Evolutionary conservation across 2,329 filamentous ascomycete genomes (phyloP), one percentile per base, ranked within the genome.

Genomic region (Parafenestella ontariensis): DNA sequence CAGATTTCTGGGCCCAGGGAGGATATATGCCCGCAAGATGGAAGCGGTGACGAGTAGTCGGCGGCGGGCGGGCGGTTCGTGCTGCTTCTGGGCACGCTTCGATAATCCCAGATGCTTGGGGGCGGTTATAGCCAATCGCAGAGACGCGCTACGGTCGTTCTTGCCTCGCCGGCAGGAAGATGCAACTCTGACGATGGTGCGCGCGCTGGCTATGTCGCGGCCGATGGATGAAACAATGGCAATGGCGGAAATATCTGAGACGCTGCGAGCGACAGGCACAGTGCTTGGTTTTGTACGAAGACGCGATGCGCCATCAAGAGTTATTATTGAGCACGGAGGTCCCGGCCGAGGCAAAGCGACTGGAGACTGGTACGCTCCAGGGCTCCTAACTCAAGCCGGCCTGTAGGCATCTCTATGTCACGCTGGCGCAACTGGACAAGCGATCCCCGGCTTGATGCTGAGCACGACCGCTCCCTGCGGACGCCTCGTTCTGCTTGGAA

Each of bases 101-200:
- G 54, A 52, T 46, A 33, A 65, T 59, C 59, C 62, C 59, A 60
- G 62, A 40, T 33, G 51, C 31, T 45, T 39, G 51, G 61, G 57
- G 63, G 61, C 54, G 52, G 58, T 47, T 49, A 50, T 53, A 56
- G 60, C 61, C 63, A 66, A 67, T 64, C 43, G 59, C 36, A 55
- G 59, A 48, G 37, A 42, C 45, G 61, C 65, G 61, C 67, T 68
- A 68, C 50, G 52, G 57, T 61, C 53, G 52, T 57, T 58, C 52
- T 57, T 58, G 64, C 64, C 59, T 61, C 56, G 59, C 52, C 55
- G 54, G 37, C 57, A 48, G 48, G 46, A 59, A 64, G 52, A 49
- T 65, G 66, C 65, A 69, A 65, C 58, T 66, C 53, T 68, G 64
- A 66, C 66, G 62, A 58, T 41, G 61, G 56, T 47, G 44, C 48